phyloP scores from a whole-genome alignment of 1,284 basidiomycete genomes.

The Phellinidium pouzarii region DNA sequence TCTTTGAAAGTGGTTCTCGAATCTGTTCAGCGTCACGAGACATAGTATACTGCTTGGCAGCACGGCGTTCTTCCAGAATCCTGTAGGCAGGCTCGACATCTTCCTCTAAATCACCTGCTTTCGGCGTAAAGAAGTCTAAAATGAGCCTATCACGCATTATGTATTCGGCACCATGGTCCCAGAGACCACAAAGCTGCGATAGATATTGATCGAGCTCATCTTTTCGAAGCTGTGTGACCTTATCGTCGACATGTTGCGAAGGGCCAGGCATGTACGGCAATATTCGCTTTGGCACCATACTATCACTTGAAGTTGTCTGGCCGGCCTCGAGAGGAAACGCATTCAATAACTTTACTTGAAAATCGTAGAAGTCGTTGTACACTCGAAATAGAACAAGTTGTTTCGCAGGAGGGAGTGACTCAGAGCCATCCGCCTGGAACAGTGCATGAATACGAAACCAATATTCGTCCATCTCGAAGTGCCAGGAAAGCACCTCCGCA shows the following conservation, averaged over 20 bases:
- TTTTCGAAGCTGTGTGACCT: slow-evolving; percentile 76
- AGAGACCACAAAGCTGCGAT: slow-evolving; percentile 67
- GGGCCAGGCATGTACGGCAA: slow-evolving; percentile 97
- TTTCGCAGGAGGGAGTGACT: slow-evolving; percentile 56
- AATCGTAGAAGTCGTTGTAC: slow-evolving; percentile 98
- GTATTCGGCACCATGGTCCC: slow-evolving; percentile 61
- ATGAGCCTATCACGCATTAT: slow-evolving; percentile 80
- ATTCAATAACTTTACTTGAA: slow-evolving; percentile 86
- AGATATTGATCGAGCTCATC: slow-evolving; percentile 89
- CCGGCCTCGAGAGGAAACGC: slow-evolving; percentile 89
- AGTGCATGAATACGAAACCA: slow-evolving; percentile 94
- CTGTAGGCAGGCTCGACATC: slow-evolving; percentile 48
- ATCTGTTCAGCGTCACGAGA: slow-evolving; percentile 31
- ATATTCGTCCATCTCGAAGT: slow-evolving; percentile 92
- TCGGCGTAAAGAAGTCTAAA: slow-evolving; percentile 79
- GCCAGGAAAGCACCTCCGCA: slow-evolving; percentile 93
- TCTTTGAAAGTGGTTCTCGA: slow-evolving; percentile 39
- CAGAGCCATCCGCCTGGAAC: slow-evolving; percentile 71
- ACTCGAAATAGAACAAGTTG: slow-evolving; percentile 89
- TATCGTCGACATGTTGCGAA: slow-evolving; percentile 76
- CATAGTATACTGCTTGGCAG: slow-evolving; percentile 27
- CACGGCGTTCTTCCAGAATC: slow-evolving; percentile 25
- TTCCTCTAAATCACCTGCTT: slow-evolving; percentile 81
- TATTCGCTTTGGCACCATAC: slow-evolving; percentile 44
- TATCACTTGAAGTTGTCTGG: slow-evolving; percentile 43